Evolutionary conservation across 1,284 basidiomycete genomes (phyloP), one percentile per base, ranked within the genome.

Genomic region (Peniophora sp.): DNA sequence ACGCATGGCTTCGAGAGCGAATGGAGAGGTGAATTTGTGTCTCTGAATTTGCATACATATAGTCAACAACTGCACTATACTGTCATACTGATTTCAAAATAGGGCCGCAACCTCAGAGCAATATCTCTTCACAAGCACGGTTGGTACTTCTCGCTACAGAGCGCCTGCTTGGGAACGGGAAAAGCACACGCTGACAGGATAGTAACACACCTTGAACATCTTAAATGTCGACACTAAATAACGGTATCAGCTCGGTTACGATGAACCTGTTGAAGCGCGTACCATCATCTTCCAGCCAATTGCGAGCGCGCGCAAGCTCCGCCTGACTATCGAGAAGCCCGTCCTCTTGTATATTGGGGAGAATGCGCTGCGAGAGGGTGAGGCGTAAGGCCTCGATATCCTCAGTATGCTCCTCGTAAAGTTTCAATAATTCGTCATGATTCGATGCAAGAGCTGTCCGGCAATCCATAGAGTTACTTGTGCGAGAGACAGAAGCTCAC

Each of bases 1-100:
- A 49, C 75, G 73, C 43, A 83, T 68, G 23, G 78, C 71, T 66
- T 84, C 77, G 57, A 85, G 60, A n/a, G 81, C 72, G 56, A 84
- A 81, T 0, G 82, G 77, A 44, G 70, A 69, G 20, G 76, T 81
- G 56, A 84, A 88, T 54, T 77, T 76, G 61, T 87, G 81, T 54
- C 81, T 75, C 85, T 88, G 36, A 41, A 41, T 32, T 5, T 32
- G 12, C 6, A 32, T 32, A 32, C 27, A 32, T 32, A 12, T 32
- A 12, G 27, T 32, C 27, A 32, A 32, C n/a, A n/a, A n/a, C n/a
- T n/a, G n/a, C n/a, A n/a, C n/a, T n/a, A n/a, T n/a, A n/a, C n/a
- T n/a, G n/a, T n/a, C n/a, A n/a, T n/a, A n/a, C n/a, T n/a, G n/a
- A n/a, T n/a, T n/a, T n/a, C n/a, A n/a, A n/a, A n/a, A n/a, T n/a